A percentile compares a stretch with the other conserved stretches of the same genome.
phyloP scores from a whole-genome alignment of 805 yeast genomes.

The Candida caryicola region DNA sequence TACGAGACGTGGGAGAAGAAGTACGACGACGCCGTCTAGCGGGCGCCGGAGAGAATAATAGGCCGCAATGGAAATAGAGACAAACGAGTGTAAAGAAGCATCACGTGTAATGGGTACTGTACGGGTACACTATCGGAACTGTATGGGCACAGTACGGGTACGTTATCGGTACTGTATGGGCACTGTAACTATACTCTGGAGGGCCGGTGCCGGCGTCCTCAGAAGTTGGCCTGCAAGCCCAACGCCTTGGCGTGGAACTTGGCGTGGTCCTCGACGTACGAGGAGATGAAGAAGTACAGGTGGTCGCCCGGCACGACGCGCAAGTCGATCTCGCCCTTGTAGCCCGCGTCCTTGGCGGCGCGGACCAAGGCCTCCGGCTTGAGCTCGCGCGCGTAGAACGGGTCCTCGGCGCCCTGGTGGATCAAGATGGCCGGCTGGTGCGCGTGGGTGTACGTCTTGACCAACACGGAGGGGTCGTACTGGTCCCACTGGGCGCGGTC shows the following conservation, averaged over 20 bases:
- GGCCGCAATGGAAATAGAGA: neutral
- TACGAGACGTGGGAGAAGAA: constrained; percentile 51
- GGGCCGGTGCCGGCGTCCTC: too few relatives aligned
- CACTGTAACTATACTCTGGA: too few relatives aligned
- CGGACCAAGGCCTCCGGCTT: constrained; percentile 69
- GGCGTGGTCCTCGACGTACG: constrained; percentile 81
- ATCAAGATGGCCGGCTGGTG: constrained; percentile 61
- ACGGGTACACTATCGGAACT: neutral
- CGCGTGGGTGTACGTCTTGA: constrained; percentile 48
- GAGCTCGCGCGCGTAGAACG: constrained; percentile 61
- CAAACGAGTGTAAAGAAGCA: too few relatives aligned
- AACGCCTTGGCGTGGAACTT: constrained; percentile 77
- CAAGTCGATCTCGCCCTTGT: constrained; percentile 59
- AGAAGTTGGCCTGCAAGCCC: constrained; percentile 20
- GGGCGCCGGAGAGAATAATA: neutral
- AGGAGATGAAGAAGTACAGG: constrained; percentile 78
- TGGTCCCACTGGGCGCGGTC: constrained; percentile 60
- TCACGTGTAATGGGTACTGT: neutral
- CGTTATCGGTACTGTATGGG: neutral
- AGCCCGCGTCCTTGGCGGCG: constrained; percentile 55
- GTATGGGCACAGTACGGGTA: too few relatives aligned
- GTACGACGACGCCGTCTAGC: constrained; percentile 22
- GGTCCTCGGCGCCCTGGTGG: constrained; percentile 79
- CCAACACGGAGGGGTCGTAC: constrained; percentile 82
- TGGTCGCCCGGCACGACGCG: constrained; percentile 82